phyloP scores from a whole-genome alignment of 495 filamentous ascomycete species.

The Trichoderma asperelloides region DNA sequence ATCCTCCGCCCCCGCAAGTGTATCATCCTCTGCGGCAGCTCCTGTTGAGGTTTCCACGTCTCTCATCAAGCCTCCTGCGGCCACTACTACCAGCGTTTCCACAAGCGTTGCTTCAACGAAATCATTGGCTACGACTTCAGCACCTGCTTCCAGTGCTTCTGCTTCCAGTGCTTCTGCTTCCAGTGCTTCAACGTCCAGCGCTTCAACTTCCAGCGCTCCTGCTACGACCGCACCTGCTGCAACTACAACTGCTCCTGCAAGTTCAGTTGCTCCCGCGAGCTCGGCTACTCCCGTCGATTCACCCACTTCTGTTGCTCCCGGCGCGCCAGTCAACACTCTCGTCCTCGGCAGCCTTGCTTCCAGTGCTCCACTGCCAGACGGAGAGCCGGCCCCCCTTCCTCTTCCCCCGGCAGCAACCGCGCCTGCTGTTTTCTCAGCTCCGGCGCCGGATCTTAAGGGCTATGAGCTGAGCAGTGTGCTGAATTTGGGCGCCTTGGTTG shows the following conservation, averaged over 20 bases:
- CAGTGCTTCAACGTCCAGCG: no score
- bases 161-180: background rate
- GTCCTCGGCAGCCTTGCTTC: background rate
- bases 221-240: background rate
- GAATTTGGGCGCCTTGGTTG: background rate
- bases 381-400: background rate
- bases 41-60: background rate
- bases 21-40: background rate
- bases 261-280: background rate
- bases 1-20: conserved; percentile 2
- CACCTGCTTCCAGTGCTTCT: background rate
- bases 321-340: background rate
- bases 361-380: background rate
- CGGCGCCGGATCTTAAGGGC: background rate
- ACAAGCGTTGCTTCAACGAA: conserved; percentile 5
- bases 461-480: background rate
- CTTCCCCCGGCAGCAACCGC: background rate
- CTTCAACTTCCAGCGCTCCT: background rate
- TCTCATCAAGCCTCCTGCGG: background rate
- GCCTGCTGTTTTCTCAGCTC: background rate
- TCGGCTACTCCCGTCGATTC: background rate
- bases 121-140: background rate
- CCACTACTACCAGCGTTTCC: conserved; percentile 1
- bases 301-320: background rate
- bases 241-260: background rate